phyloP scores from a whole-genome alignment of 2,329 filamentous ascomycete genomes.

The Phaeoacremonium minimum region DNA sequence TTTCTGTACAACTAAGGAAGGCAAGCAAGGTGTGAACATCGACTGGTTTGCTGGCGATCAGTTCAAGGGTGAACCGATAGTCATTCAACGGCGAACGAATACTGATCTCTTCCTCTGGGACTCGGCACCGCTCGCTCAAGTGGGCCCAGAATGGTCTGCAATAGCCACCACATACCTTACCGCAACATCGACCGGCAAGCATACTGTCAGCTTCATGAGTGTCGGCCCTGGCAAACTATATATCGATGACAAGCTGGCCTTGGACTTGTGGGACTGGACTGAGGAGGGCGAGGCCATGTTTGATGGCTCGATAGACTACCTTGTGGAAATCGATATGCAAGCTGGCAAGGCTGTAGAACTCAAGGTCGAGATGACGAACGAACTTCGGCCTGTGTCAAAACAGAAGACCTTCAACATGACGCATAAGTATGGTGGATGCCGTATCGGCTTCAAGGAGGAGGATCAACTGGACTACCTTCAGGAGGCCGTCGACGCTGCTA shows the following conservation, averaged over 20 bases:
- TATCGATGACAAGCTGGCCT: constrained; percentile 52
- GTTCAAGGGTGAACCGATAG: constrained; percentile 52
- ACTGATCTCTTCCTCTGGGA: constrained; percentile 70
- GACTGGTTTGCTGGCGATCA: constrained; percentile 63
- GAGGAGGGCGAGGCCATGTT: constrained; percentile 70
- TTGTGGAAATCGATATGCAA: constrained; percentile 56
- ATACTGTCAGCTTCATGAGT: constrained; percentile 64
- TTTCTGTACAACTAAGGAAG: constrained; percentile 51
- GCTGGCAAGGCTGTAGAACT: constrained; percentile 57
- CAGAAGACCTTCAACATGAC: constrained; percentile 52
- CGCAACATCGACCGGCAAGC: constrained; percentile 53
- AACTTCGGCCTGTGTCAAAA: constrained; percentile 57
- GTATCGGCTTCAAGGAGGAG: constrained; percentile 67
- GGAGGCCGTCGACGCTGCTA: constrained; percentile 59
- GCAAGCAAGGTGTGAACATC: constrained; percentile 56
- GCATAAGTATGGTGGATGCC: constrained; percentile 66
- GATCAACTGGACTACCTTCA: constrained; percentile 59
- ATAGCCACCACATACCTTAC: constrained; percentile 57
- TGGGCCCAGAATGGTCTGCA: constrained; percentile 62
- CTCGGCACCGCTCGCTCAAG: constrained; percentile 55
- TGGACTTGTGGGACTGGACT: constrained; percentile 67
- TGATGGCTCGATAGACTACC: constrained; percentile 60
- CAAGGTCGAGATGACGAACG: constrained; percentile 61
- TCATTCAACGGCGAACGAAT: constrained; percentile 55
- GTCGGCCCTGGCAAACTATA: constrained; percentile 61